These are phyloP conservation scores for Aspergillus intermedius DNA, from an alignment of 2,329 filamentous ascomycete species.

Conservation along the genomic window DNA sequence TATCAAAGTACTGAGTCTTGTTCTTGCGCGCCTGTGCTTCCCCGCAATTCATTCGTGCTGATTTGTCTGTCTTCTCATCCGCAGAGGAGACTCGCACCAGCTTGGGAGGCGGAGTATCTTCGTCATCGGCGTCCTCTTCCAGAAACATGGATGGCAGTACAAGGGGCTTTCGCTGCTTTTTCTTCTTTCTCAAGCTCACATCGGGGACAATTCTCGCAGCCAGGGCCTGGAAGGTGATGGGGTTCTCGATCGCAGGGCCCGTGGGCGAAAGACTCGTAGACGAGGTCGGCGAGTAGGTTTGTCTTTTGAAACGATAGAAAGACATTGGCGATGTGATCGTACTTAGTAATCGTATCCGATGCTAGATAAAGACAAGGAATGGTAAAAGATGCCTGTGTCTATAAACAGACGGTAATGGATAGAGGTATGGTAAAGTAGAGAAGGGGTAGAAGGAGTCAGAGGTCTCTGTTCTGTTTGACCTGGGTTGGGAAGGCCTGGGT, in stretches of 20 bases:
- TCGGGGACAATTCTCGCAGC: constrained; percentile 10
- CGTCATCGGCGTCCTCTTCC: constrained; percentile 18
- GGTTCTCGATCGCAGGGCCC: constrained; percentile 15
- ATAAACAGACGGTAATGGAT: not conserved
- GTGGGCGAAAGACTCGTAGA: constrained; percentile 12
- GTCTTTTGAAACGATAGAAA: constrained; percentile 13
- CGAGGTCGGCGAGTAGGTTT: constrained; percentile 11
- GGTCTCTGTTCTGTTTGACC: not conserved
- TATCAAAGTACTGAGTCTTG: constrained; percentile 36
- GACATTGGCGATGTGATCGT: not conserved
- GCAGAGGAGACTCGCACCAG: constrained; percentile 8
- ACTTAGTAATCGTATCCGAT: too few species aligned
- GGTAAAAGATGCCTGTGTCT: not conserved
- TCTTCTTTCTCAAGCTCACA: constrained; percentile 12
- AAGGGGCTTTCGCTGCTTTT: constrained; percentile 11
- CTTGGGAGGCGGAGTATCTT: constrained; percentile 12
- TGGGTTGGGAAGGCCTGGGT: not conserved
- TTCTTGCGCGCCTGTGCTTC: constrained; percentile 21
- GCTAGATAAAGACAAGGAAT: too few species aligned
- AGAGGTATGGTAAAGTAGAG: not conserved
- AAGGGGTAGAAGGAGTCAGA: not conserved
- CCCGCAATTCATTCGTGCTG: constrained; percentile 11
- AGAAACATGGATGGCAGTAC: constrained; percentile 18
- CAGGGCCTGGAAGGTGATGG: constrained; percentile 13
- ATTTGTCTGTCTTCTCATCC: constrained; percentile 9